These are phyloP conservation scores for Ramularia collo-cygni DNA, from an alignment of 2,329 filamentous ascomycete species.

Conservation along the genomic window DNA sequence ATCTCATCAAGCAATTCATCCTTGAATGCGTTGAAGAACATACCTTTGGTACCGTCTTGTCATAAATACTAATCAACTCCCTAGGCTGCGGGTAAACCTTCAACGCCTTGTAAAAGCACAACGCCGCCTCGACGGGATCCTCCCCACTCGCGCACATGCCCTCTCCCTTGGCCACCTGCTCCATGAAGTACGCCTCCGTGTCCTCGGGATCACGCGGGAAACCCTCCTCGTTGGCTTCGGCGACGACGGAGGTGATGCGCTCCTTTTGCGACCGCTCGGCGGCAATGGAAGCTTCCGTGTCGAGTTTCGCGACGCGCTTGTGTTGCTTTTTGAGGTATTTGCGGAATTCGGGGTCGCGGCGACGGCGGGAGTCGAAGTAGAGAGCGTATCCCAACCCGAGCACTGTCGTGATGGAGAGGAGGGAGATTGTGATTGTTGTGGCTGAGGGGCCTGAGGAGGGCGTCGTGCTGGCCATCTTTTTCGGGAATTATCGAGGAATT, in stretches of 20 bases:
- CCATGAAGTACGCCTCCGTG: constrained; percentile 94
- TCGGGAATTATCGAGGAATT: no score
- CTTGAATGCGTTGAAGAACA: no score
- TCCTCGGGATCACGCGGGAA: constrained; percentile 88
- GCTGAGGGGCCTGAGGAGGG: constrained; percentile 41
- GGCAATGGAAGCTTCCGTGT: constrained; percentile 65
- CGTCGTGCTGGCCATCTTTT: constrained; percentile 32
- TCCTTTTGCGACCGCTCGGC: constrained; percentile 61
- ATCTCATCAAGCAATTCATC: not conserved
- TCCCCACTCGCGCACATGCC: constrained; percentile 73
- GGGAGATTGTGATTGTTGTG: constrained; percentile 51
- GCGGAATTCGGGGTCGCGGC: constrained; percentile 57
- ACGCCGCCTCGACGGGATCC: constrained; percentile 71
- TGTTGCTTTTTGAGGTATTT: constrained; percentile 64
- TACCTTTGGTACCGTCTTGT: constrained; percentile 97
- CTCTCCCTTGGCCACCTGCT: constrained; percentile 87
- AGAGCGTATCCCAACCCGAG: constrained; percentile 56
- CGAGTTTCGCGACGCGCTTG: constrained; percentile 62
- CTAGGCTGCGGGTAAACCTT: constrained; percentile 95
- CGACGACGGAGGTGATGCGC: constrained; percentile 66
- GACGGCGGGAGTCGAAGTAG: constrained; percentile 61
- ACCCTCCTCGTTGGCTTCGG: constrained; percentile 80
- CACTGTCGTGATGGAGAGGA: constrained; percentile 44
- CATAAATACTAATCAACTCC: constrained; percentile 93
- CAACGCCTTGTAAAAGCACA: constrained; percentile 96